Evolutionary conservation across 2,329 filamentous ascomycete species (phyloP), one percentile per base, ranked within the genome.

Genomic region (Bipolaris zeicola): DNA sequence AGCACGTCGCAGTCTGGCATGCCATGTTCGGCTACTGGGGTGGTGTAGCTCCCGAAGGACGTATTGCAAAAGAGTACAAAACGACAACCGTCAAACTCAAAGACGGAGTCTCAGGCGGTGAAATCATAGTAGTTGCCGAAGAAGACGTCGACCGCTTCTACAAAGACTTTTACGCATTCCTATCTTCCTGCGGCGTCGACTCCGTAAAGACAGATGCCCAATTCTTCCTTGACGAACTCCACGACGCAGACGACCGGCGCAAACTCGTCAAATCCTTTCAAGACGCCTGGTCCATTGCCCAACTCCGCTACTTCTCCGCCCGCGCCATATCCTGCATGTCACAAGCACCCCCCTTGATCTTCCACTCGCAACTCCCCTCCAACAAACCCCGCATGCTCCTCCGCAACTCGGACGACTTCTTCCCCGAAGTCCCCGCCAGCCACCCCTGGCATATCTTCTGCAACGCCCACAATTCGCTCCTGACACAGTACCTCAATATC

Each of bases 371-470:
- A 65, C 80, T 96, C 22, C 90, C 90, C 1, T 85, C 82, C n/a
- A 91, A 89, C 71, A 87, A 87, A 47, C 90, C 91, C 0, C 81
- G 86, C 0, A 82, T 96, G 22, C 80, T 93, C 0, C 84, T 92
- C 16, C 89, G 95, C 44, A 98, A 96, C 77, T 96, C 91, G 0
- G 93, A 88, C 60, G 90, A 98, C 76, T 99, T 93, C 81, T 97
- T 96, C 75, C 95, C 95, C 0, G 86, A 92, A 42, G 84, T 92
- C 3, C 85, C 88, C 0, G 84, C 86, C 0, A 92, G 89, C 6
- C 95, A 99, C 60, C 86, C 93, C 0, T 99, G 95, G 94, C 95
- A 99, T 74, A 84, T 98, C 34, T 99, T 96, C 81, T 87, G 89
- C 61, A 99, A 98, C 71, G 94, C 94, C 0, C 90, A 97, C 76